Base-by-base conservation (phyloP, 768 basidiomycete species). In the Austroboletus festivus region DNA sequence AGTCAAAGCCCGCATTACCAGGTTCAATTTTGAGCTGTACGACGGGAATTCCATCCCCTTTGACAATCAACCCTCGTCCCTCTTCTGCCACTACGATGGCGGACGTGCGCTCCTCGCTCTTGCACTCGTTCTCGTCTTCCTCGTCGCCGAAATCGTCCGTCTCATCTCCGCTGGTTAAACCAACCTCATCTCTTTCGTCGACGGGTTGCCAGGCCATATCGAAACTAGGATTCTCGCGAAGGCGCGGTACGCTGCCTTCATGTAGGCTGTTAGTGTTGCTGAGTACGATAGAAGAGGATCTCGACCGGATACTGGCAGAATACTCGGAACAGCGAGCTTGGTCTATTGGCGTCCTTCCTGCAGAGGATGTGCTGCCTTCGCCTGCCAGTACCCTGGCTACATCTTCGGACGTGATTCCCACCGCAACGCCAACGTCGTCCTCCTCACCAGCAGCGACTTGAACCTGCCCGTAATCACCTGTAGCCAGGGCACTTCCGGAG, bases 11-110 rank as follows among this genome's bases (percentile, higher is more conserved):
- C 31, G 18, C 24, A 28, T 15, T 63, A 94, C 93, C 93, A 60
- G 83, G 75, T 47, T 81, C 79, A 28, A 87, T 79, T 43, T 83
- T 77, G 16, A 92, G 73, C 45, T 85, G 78, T 5, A 69, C 65
- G 43, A 88, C 72, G 39, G 85, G 76, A 50, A 75, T 65, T 39
- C 78, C 81, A 50, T 84, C 81, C 16, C 83, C 86, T 48, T 80
- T 82, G 0, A 91, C 84, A 52, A 93, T 90, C 58, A 89, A 69
- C n/a, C 86, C 88, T 38, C 84, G 80, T 18, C 90, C 89, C 70
- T 91, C 86, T 56, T 92, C 89, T 24, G 86, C 89, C 42, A 92
- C 73, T 48, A 91, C 81, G 40, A 81, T 75, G 13, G 88, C 88
- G 44, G 85, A 81, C 0, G 89, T 90, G 44, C 84, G 77, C 57